These are phyloP conservation scores for Pseudogymnoascus sp. DNA, from an alignment of 2,329 filamentous ascomycete genomes.

Conservation along the genomic window DNA sequence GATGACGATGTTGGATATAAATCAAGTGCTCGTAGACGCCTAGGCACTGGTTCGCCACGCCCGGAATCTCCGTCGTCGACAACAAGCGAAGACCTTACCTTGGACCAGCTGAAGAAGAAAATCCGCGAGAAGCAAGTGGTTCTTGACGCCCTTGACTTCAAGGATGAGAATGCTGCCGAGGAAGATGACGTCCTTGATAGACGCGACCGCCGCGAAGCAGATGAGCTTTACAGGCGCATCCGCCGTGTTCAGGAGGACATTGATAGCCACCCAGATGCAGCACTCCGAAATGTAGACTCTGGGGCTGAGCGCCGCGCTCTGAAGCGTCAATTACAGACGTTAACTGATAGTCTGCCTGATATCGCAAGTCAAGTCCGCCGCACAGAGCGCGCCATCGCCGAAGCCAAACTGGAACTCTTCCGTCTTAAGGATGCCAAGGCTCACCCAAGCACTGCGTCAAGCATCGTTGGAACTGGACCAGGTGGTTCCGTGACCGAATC, in stretches of 20 bases:
- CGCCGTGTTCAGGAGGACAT: constrained; percentile 90
- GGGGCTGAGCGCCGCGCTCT: constrained; percentile 80
- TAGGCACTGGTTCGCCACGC: constrained; percentile 63
- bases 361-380: constrained; percentile 86
- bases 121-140: constrained; percentile 91
- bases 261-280: constrained; percentile 75
- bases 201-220: constrained; percentile 81
- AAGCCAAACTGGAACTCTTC: constrained; percentile 87
- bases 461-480: constrained; percentile 85
- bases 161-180: constrained; percentile 80
- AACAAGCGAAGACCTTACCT: constrained; percentile 63
- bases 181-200: constrained; percentile 89
- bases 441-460: constrained; percentile 68
- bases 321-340: constrained; percentile 78
- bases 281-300: constrained; percentile 62
- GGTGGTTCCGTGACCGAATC: constrained; percentile 86
- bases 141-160: constrained; percentile 92
- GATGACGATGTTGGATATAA: constrained; percentile 87
- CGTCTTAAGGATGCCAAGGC: constrained; percentile 88
- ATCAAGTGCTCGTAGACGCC: constrained; percentile 81
- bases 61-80: constrained; percentile 65
- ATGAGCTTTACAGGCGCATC: constrained; percentile 89
- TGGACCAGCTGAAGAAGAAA: constrained; percentile 86
- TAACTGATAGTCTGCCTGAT: constrained; percentile 85
- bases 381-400: constrained; percentile 85